A percentile compares a stretch with the other conserved stretches of the same genome.
Evolutionary conservation across 345 rosid genomes (phyloP).

Genomic region (Eucalyptus shirleyi): DNA sequence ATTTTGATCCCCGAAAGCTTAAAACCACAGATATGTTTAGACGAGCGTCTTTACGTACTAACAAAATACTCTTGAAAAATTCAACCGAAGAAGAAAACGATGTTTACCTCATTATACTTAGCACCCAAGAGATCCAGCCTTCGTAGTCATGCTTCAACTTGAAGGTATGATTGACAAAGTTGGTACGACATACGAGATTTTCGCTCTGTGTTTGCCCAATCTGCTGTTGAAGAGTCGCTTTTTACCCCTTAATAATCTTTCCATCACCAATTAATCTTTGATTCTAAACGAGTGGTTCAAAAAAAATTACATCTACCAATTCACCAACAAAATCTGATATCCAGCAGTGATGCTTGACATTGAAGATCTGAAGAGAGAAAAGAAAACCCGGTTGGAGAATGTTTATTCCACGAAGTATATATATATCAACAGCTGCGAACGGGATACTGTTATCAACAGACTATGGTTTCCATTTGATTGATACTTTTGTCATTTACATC

Average conservation of each 20-base stretch:
- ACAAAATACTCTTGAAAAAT: neutral
- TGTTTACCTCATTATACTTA: neutral
- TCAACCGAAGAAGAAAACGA: neutral
- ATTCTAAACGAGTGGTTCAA: neutral
- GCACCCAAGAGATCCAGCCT: neutral
- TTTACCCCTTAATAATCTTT: neutral
- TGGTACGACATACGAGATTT: neutral
- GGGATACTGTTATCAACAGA: neutral
- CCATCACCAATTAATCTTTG: neutral
- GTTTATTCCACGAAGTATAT: neutral
- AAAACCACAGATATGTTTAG: neutral
- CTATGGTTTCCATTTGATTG: neutral
- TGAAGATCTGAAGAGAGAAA: neutral
- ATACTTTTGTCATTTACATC: neutral
- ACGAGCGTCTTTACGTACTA: neutral
- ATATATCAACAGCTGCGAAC: neutral
- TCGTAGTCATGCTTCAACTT: neutral
- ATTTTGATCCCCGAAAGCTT: neutral
- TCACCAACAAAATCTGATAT: neutral
- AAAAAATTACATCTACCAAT: neutral
- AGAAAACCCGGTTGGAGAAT: neutral
- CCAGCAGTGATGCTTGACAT: neutral
- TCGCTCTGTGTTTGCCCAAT: neutral
- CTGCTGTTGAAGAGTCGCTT: neutral
- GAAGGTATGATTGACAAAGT: neutral